Evolutionary conservation across 805 yeast species (phyloP).

Genomic region (Pichia rugopelliculosa): DNA sequence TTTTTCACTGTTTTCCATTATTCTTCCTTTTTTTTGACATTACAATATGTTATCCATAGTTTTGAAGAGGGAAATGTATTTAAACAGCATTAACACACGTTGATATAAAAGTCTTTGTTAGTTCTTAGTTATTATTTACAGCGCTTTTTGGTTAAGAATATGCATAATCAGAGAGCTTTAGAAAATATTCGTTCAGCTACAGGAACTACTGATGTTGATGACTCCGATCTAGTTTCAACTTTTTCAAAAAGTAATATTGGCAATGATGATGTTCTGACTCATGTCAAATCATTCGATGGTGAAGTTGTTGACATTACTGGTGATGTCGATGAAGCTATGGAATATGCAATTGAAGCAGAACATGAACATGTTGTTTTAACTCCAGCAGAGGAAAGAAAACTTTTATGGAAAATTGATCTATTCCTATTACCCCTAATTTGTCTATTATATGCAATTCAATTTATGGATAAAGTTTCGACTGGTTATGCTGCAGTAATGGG

Average conservation of each 20-base stretch:
- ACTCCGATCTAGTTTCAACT: not conserved
- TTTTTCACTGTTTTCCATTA: too few relatives aligned
- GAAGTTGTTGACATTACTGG: constrained; percentile 5
- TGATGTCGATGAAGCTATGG: constrained; percentile 12
- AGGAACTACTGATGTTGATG: too few relatives aligned
- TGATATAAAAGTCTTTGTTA: too few relatives aligned
- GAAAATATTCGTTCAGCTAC: too few relatives aligned
- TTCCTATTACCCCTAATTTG: too few relatives aligned
- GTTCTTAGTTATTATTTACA: too few relatives aligned
- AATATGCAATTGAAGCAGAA: constrained; percentile 4
- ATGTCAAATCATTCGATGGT: constrained; percentile 2
- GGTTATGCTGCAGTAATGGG: constrained; percentile 41
- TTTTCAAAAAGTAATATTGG: constrained; percentile 6
- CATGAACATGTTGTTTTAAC: not conserved
- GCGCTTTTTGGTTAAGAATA: too few relatives aligned
- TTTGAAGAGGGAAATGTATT: too few relatives aligned
- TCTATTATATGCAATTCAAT: constrained; percentile 22
- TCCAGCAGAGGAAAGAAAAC: not conserved
- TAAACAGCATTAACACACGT: too few relatives aligned
- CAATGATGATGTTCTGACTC: constrained; percentile 1
- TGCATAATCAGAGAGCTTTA: too few relatives aligned
- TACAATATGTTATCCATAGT: too few relatives aligned
- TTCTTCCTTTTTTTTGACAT: too few relatives aligned
- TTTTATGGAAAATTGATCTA: constrained; percentile 27
- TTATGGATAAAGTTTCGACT: constrained; percentile 36